These are phyloP conservation scores for Cyathus striatus DNA, from an alignment of 768 basidiomycete genomes.

Conservation along the genomic window DNA sequence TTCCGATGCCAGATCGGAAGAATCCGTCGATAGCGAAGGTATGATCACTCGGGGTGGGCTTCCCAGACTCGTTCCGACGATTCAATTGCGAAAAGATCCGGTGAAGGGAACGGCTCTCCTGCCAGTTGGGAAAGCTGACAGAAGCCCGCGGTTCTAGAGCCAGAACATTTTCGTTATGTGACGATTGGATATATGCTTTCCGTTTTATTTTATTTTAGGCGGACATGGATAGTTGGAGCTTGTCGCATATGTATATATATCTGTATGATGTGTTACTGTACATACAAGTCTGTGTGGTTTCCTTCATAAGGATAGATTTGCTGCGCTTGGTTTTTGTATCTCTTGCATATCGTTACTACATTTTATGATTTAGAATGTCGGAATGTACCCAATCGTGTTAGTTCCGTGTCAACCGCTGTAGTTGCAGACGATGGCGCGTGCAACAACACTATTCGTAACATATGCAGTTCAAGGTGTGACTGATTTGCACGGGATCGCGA, in stretches of 20 bases:
- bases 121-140: not conserved
- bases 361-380: not conserved
- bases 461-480: not conserved
- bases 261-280: too few relatives aligned
- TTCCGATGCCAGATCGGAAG: conserved; percentile 13
- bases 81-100: not conserved
- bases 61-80: not conserved
- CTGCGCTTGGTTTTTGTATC: not conserved
- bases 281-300: not conserved
- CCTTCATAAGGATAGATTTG: too few relatives aligned
- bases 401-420: too few relatives aligned
- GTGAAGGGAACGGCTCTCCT: not conserved
- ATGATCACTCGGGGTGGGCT: conserved; percentile 35
- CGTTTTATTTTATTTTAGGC: not conserved
- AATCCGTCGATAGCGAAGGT: conserved; percentile 15
- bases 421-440: not conserved
- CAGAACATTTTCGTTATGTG: too few relatives aligned
- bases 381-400: not conserved
- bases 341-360: not conserved
- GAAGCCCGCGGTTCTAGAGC: not conserved
- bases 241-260: not conserved
- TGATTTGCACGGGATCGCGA: not conserved
- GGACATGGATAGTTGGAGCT: not conserved
- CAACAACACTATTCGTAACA: too few relatives aligned
- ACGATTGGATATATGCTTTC: too few relatives aligned